phyloP scores from a whole-genome alignment of 2,329 filamentous ascomycete species.

The Colletotrichum destructivum region DNA sequence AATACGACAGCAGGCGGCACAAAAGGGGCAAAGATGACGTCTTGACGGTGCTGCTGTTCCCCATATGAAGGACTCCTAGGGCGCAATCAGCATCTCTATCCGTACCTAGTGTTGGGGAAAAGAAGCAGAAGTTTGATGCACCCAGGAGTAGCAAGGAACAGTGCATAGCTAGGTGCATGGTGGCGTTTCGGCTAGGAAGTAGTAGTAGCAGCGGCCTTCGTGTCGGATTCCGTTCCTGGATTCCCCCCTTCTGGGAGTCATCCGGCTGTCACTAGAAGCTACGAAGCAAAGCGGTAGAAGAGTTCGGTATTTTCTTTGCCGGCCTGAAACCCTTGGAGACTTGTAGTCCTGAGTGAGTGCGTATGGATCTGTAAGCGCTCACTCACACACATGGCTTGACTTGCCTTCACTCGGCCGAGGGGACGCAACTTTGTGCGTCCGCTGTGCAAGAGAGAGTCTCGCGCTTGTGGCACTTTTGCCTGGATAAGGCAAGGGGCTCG shows the following conservation, averaged over 20 bases:
- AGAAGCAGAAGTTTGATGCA: background rate
- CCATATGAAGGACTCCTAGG: conserved; percentile 12
- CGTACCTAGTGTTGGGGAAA: no score
- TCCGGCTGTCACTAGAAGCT: conserved; percentile 1
- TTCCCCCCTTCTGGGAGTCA: background rate
- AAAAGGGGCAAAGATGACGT: conserved; percentile 14
- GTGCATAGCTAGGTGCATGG: conserved; percentile 14
- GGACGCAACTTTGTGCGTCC: background rate
- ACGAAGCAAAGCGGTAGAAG: background rate
- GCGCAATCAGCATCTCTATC: background rate
- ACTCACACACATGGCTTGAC: background rate
- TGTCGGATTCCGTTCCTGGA: conserved; percentile 31
- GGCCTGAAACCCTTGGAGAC: conserved; percentile 3
- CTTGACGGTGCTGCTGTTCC: conserved; percentile 3
- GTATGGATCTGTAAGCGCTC: background rate
- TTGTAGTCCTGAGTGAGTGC: background rate
- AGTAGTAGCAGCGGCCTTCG: background rate
- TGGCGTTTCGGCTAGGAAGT: conserved; percentile 21
- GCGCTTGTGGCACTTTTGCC: background rate
- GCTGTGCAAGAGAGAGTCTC: background rate
- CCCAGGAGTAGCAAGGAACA: background rate
- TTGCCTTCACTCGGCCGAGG: background rate
- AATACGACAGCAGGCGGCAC: background rate
- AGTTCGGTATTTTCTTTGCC: background rate
- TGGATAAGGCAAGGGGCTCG: conserved; percentile 14